Conservation (phyloP, 1,284 basidiomycete species). For the Inonotus hispidus region DNA sequence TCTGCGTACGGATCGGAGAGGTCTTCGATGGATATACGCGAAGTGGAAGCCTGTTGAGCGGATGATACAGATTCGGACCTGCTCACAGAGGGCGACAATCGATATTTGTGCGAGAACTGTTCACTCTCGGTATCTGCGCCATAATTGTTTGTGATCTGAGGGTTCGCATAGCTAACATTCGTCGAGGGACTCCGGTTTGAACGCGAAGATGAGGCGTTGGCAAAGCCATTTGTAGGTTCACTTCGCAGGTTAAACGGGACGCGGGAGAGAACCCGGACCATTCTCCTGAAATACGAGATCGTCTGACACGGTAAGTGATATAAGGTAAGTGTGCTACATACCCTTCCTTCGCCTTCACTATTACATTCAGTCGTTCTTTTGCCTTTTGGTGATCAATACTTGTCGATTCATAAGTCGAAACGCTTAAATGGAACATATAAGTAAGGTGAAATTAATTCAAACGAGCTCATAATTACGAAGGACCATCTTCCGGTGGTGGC, state of each 20-base stretch:
- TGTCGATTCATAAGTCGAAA: constrained; percentile 10
- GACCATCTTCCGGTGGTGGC: constrained; percentile 4
- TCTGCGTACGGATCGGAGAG: constrained; percentile 7
- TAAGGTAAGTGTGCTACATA: not conserved
- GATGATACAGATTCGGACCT: constrained; percentile 16
- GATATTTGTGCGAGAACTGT: constrained; percentile 8
- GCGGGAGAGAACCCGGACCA: constrained; percentile 17
- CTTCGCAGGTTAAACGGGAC: constrained; percentile 18
- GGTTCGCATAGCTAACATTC: constrained; percentile 5
- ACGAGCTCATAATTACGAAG: constrained; percentile 5
- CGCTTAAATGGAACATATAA: not conserved
- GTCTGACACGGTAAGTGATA: not conserved
- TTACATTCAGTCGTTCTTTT: constrained; percentile 15
- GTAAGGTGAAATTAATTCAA: not conserved
- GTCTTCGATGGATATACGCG: constrained; percentile 13
- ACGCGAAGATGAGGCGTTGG: constrained; percentile 15
- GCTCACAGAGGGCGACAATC: constrained; percentile 14
- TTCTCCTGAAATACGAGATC: constrained; percentile 4
- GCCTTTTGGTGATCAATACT: constrained; percentile 17
- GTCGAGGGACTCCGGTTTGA: constrained; percentile 18
- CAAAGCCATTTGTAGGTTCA: constrained; percentile 1
- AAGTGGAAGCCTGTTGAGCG: constrained; percentile 15
- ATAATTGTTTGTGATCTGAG: not conserved
- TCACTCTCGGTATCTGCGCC: not conserved
- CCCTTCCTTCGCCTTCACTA: constrained; percentile 19